Conservation (phyloP, 345 rosid genomes). For the Iberis pinnata region DNA sequence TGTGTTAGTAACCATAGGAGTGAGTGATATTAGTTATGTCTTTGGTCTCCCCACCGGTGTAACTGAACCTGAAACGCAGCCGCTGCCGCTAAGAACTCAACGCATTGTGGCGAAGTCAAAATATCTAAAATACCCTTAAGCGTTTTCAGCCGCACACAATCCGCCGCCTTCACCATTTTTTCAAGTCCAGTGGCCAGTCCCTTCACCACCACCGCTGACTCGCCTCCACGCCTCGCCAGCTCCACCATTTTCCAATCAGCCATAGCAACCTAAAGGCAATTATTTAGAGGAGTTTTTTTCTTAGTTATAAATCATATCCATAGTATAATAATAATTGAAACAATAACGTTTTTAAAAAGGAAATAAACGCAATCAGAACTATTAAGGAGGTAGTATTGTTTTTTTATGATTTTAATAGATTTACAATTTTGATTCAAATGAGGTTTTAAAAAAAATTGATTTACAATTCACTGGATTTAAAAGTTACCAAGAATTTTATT, state of each 20-base stretch:
- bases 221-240: slow-evolving; percentile 39
- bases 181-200: slow-evolving; percentile 43
- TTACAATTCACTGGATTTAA: no score
- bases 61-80: slow-evolving; percentile 50
- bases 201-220: slow-evolving; percentile 41
- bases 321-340: no score
- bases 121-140: slow-evolving; percentile 65
- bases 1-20: slow-evolving; percentile 20
- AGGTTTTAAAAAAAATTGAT: no score
- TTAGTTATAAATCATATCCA: no score
- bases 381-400: no score
- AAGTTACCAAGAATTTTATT: no score
- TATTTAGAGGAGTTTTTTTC: not conserved
- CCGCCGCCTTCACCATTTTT: slow-evolving; percentile 70
- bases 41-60: slow-evolving; percentile 39
- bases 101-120: slow-evolving; percentile 47
- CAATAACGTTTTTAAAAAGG: no score
- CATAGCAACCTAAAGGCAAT: slow-evolving; percentile 35
- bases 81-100: slow-evolving; percentile 53
- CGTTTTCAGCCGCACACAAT: slow-evolving; percentile 70
- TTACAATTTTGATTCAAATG: no score
- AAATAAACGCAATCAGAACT: no score
- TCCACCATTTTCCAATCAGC: slow-evolving; percentile 64
- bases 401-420: no score
- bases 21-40: slow-evolving; percentile 5